phyloP scores from a whole-genome alignment of 192 early-diverging fungal species.

The Rhizophagus clarus region DNA sequence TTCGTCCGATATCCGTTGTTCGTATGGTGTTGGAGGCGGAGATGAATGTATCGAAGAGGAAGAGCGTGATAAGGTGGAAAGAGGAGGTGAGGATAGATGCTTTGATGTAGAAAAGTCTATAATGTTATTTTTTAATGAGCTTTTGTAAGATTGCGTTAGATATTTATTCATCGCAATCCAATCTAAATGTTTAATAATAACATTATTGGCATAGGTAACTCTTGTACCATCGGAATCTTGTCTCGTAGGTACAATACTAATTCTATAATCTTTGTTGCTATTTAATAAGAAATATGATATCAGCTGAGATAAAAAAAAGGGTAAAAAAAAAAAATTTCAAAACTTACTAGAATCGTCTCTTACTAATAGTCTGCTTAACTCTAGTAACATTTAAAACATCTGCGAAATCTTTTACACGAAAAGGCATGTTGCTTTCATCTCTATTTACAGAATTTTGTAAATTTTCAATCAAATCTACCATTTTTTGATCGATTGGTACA shows the following conservation, averaged over 20 bases:
- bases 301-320: background rate
- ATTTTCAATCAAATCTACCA: background rate
- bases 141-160: no score
- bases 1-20: no score
- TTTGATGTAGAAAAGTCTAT: no score
- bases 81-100: no score
- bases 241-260: background rate
- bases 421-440: background rate
- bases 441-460: background rate
- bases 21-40: no score
- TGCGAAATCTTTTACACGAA: background rate
- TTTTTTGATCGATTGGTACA: background rate
- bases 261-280: background rate
- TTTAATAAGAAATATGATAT: background rate
- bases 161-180: background rate
- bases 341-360: slow-evolving; percentile 8
- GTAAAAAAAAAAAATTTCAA: background rate
- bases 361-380: background rate
- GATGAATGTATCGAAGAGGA: no score
- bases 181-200: background rate
- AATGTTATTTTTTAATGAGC: no score
- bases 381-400: background rate
- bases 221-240: background rate
- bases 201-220: background rate
- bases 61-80: no score